These are phyloP conservation scores for Grosmannia huntii DNA, from an alignment of 2,329 filamentous ascomycete genomes.

Conservation along the genomic window DNA sequence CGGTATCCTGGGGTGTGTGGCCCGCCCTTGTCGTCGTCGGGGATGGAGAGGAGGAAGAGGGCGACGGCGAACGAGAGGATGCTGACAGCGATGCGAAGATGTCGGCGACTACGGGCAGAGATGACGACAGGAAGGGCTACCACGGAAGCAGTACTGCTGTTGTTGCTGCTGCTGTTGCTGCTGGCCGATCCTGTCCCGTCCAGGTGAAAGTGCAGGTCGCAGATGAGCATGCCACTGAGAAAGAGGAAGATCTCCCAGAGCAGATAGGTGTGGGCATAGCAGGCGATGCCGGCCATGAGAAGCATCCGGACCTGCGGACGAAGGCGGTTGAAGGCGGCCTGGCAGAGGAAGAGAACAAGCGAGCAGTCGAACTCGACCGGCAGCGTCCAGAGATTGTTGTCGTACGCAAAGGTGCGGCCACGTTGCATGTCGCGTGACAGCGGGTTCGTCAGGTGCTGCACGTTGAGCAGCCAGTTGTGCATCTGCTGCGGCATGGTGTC, in stretches of 20 bases:
- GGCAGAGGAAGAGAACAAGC: constrained; percentile 20
- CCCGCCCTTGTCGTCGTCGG: constrained; percentile 11
- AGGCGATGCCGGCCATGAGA: constrained; percentile 7
- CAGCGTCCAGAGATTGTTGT: constrained; percentile 24
- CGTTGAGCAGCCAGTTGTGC: constrained; percentile 4
- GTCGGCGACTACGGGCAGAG: neutral
- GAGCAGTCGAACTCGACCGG: constrained; percentile 24
- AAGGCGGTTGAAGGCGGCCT: constrained; percentile 19
- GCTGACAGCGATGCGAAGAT: neutral
- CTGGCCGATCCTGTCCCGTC: constrained; percentile 17
- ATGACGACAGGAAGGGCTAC: neutral
- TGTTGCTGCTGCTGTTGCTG: neutral
- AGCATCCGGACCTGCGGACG: constrained; percentile 8
- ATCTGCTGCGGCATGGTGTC: constrained; percentile 4
- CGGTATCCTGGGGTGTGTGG: constrained; percentile 2
- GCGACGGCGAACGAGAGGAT: neutral
- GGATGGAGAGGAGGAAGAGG: constrained; percentile 9
- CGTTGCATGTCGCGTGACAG: constrained; percentile 18
- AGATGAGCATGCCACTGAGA: constrained; percentile 19
- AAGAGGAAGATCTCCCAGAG: constrained; percentile 20
- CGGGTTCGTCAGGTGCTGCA: constrained; percentile 6
- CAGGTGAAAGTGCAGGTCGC: constrained; percentile 16
- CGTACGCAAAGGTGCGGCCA: constrained; percentile 15
- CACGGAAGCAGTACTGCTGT: neutral
- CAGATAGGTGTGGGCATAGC: constrained; percentile 15